These are phyloP conservation scores for Hypoxylon lienhwacheense DNA, from an alignment of 495 filamentous ascomycete genomes.

Conservation along the genomic window DNA sequence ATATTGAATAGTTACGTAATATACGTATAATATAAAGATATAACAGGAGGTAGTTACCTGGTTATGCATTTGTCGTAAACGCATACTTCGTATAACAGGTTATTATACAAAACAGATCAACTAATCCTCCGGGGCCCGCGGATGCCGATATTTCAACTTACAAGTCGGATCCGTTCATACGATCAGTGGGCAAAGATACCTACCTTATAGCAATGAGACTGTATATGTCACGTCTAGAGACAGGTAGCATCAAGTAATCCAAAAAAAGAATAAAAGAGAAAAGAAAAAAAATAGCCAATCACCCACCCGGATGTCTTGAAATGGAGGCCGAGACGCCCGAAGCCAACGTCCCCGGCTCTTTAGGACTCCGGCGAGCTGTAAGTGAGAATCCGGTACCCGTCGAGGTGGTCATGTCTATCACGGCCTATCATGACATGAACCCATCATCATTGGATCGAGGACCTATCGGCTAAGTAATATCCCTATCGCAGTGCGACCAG, in stretches of 20 bases:
- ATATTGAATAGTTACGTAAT: too few relatives aligned
- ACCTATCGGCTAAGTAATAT: conserved; percentile 21
- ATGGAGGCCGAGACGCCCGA: conserved; percentile 28
- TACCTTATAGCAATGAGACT: conserved; percentile 18
- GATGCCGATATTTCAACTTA: conserved; percentile 19
- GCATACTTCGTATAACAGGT: too few relatives aligned
- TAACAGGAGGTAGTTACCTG: too few relatives aligned
- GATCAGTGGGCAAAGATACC: background rate
- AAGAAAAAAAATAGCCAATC: background rate
- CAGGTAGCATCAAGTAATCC: background rate
- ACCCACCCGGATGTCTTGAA: too few relatives aligned
- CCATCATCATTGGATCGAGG: conserved; percentile 29
- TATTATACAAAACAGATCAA: too few relatives aligned
- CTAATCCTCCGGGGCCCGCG: conserved; percentile 20
- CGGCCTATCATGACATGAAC: background rate
- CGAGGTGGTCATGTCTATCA: conserved; percentile 4
- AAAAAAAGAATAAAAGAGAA: background rate
- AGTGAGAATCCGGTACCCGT: conserved; percentile 19
- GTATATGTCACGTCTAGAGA: background rate
- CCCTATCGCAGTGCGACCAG: conserved; percentile 40
- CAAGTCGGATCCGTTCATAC: too few relatives aligned
- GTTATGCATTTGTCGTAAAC: too few relatives aligned
- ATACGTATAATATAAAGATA: too few relatives aligned
- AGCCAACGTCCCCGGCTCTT: conserved; percentile 10
- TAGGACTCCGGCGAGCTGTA: conserved; percentile 29